Conservation (phyloP, 306 rosid species). For the Quercus cerris region DNA sequence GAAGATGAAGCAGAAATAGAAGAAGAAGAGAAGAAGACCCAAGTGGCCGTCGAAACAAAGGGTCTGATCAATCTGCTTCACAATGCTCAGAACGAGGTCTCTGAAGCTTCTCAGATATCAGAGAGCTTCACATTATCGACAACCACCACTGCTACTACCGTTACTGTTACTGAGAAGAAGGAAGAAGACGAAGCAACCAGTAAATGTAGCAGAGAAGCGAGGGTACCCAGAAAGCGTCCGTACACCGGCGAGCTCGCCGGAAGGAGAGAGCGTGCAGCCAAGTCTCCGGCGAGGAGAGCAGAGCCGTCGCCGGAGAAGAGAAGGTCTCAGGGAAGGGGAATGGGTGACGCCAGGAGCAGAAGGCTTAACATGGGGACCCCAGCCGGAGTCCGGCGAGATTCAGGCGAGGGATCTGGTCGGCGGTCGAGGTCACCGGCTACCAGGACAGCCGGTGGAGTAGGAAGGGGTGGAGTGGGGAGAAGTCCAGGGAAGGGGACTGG, state of each 20-base stretch:
- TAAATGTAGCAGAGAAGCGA: conserved; percentile 38
- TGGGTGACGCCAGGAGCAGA: conserved; percentile 34
- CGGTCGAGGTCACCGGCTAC: conserved; percentile 68
- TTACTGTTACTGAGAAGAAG: conserved; percentile 52
- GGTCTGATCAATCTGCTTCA: neutral
- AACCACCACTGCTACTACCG: conserved; percentile 47
- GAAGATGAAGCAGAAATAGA: too few species aligned
- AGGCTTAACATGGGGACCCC: conserved; percentile 29
- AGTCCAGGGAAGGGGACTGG: conserved; percentile 34
- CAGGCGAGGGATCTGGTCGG: conserved; percentile 33
- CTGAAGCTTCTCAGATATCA: conserved; percentile 46
- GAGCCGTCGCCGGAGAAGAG: conserved; percentile 49
- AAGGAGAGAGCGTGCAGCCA: conserved; percentile 35
- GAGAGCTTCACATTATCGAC: conserved; percentile 55
- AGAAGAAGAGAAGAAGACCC: conserved; percentile 24
- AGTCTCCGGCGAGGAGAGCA: conserved; percentile 36
- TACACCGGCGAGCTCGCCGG: conserved; percentile 30
- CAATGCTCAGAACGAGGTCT: conserved; percentile 19
- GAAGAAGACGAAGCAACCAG: conserved; percentile 80
- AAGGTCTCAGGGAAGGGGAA: conserved; percentile 27
- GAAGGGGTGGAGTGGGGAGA: conserved; percentile 31
- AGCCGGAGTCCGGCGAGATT: conserved; percentile 33
- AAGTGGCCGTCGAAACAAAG: conserved; percentile 22
- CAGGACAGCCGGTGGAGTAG: conserved; percentile 26
- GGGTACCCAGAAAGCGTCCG: conserved; percentile 48